Percentiles rank a stretch among this genome's conserved stretches.
Conservation (phyloP, 169 alveolate species). For the Plasmodium fragile region DNA sequence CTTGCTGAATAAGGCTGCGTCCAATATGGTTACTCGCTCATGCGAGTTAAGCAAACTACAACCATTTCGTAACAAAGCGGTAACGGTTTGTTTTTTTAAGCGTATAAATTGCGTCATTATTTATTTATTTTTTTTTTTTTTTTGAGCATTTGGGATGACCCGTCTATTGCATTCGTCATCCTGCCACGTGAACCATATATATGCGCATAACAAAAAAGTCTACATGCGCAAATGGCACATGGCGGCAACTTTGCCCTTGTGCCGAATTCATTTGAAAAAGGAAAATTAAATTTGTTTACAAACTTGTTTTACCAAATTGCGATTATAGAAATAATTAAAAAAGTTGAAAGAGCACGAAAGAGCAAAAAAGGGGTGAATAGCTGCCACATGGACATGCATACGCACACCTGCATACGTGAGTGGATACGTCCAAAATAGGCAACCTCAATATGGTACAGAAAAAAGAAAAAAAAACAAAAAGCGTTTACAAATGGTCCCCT, state of each 20-base stretch:
- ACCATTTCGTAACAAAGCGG: neutral
- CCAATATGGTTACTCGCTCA: neutral
- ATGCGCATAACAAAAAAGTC: neutral
- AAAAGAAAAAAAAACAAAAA: neutral
- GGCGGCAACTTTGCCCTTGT: neutral
- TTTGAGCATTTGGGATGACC: neutral
- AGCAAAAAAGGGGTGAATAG: neutral
- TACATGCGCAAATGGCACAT: neutral
- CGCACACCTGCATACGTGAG: neutral
- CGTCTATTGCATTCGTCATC: neutral
- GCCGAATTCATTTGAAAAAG: neutral
- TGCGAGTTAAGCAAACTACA: neutral
- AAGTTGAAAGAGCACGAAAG: neutral
- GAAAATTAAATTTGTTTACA: neutral
- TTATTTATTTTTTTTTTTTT: neutral
- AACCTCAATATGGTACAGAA: neutral
- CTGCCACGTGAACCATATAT: neutral
- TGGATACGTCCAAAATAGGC: neutral
- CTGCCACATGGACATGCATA: neutral
- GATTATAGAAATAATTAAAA: neutral
- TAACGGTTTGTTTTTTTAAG: neutral
- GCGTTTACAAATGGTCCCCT: neutral
- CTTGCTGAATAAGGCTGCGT: neutral
- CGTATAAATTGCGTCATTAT: neutral
- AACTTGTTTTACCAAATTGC: neutral